Percentiles rank a stretch among this genome's conserved stretches.
Evolutionary conservation across 306 rosid genomes (phyloP).

Genomic region (Potentilla sterilis): DNA sequence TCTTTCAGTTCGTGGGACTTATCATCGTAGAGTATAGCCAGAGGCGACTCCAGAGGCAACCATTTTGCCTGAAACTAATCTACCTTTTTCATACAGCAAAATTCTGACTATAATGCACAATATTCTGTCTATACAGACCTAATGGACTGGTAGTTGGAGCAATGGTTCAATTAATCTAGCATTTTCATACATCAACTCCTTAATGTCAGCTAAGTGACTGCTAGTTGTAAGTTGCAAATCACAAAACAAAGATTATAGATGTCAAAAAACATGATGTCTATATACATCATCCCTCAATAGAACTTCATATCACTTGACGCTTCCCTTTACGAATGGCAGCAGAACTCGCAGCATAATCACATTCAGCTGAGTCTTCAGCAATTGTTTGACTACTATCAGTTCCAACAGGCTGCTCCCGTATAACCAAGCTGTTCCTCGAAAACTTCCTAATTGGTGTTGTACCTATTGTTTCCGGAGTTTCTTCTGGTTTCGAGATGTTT

Average conservation of each 20-base stretch:
- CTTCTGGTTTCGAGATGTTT: slow-evolving; percentile 13
- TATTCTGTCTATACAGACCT: slow-evolving; percentile 9
- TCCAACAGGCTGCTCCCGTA: slow-evolving; percentile 48
- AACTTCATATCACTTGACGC: slow-evolving; percentile 9
- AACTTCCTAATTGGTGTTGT: slow-evolving; percentile 72
- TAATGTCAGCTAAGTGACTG: slow-evolving; percentile 5
- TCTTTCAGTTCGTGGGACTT: not conserved
- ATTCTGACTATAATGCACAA: too few relatives aligned
- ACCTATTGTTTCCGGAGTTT: slow-evolving; percentile 30
- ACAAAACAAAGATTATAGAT: not conserved
- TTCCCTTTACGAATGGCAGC: slow-evolving; percentile 19
- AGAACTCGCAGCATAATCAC: not conserved
- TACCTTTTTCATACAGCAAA: too few relatives aligned
- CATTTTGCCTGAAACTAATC: not conserved
- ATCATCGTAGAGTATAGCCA: not conserved
- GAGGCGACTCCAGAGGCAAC: not conserved
- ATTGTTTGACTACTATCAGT: slow-evolving; percentile 37
- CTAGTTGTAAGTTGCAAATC: not conserved
- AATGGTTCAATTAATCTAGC: not conserved
- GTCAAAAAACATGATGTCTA: not conserved
- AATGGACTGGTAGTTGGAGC: not conserved
- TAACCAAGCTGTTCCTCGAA: slow-evolving; percentile 56
- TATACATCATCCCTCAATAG: not conserved
- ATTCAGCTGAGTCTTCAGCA: slow-evolving; percentile 23
- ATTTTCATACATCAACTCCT: not conserved